Percentiles rank a stretch among this genome's conserved stretches.
phyloP scores from a whole-genome alignment of 495 filamentous ascomycete species.

The Podospora pseudopauciseta region DNA sequence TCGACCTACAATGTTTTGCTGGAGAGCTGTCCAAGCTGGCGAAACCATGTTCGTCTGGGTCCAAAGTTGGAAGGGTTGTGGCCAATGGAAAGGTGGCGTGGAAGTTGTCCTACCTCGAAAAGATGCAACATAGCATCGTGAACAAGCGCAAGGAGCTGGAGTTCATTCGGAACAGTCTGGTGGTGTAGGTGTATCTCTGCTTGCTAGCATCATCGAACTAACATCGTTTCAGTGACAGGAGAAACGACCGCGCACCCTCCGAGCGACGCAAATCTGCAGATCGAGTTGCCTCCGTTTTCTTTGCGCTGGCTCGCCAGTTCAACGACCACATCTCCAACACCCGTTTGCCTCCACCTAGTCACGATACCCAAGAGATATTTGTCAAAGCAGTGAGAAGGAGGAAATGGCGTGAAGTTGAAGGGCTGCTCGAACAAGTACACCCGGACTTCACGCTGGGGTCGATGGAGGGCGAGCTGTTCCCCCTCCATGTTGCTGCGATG shows the following conservation, averaged over 20 bases:
- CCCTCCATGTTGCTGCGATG: constrained; percentile 14
- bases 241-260: background rate
- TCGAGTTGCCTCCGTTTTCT: background rate
- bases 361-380: constrained; percentile 1
- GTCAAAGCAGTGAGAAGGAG: constrained; percentile 7
- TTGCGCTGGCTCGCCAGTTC: background rate
- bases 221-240: background rate
- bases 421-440: background rate
- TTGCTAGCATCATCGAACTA: background rate
- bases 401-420: background rate
- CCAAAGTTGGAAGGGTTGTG: background rate
- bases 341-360: background rate
- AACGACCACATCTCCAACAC: constrained; percentile 1
- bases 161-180: constrained; percentile 7
- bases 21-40: constrained; percentile 1
- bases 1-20: constrained; percentile 9
- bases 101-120: constrained; percentile 11
- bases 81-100: constrained; percentile 5
- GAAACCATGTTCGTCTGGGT: background rate
- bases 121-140: constrained; percentile 13
- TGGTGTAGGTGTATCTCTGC: background rate
- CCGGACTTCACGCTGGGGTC: constrained; percentile 14
- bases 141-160: constrained; percentile 8
- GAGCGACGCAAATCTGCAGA: background rate
- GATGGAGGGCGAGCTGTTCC: background rate